These are phyloP conservation scores for Rickenella mellea DNA, from an alignment of 768 basidiomycete species.

Conservation along the genomic window DNA sequence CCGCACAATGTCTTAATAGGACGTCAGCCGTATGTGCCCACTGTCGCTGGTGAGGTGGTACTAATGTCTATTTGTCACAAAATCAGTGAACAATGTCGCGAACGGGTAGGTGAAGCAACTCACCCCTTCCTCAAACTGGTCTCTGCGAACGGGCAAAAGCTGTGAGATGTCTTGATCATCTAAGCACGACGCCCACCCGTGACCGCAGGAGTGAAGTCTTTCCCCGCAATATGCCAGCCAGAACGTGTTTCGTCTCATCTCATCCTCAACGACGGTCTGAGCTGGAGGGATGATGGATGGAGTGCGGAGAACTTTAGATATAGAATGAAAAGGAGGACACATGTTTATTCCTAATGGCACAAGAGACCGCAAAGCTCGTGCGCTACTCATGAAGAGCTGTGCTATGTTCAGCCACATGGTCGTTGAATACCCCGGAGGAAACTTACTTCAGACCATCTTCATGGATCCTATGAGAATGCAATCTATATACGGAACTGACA, in stretches of 20 bases:
- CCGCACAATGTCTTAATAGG: constrained; percentile 49
- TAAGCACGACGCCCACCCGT: constrained; percentile 61
- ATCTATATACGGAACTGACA: neutral
- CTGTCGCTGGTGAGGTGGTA: constrained; percentile 46
- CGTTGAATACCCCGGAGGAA: neutral
- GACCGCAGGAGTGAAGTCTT: constrained; percentile 55
- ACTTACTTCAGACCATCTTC: constrained; percentile 70
- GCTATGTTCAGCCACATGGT: neutral
- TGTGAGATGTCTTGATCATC: constrained; percentile 73
- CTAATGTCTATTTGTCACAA: constrained; percentile 27
- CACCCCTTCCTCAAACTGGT: constrained; percentile 55
- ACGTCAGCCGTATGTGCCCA: constrained; percentile 57
- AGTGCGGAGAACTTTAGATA: constrained; percentile 46
- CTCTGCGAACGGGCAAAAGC: constrained; percentile 51
- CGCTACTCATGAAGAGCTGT: constrained; percentile 53
- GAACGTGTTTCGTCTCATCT: constrained; percentile 62
- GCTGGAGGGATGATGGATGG: constrained; percentile 53
- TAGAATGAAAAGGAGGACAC: constrained; percentile 55
- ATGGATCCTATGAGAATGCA: constrained; percentile 5
- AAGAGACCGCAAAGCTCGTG: constrained; percentile 45
- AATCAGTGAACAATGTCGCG: constrained; percentile 5
- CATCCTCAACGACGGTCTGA: constrained; percentile 57
- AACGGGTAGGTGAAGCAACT: constrained; percentile 12
- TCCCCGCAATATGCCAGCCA: constrained; percentile 67
- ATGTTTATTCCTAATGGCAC: constrained; percentile 66